A percentile compares a stretch with the other conserved stretches of the same genome.
phyloP scores from a whole-genome alignment of 192 early-diverging fungal species.

The Coemansia furcata region DNA sequence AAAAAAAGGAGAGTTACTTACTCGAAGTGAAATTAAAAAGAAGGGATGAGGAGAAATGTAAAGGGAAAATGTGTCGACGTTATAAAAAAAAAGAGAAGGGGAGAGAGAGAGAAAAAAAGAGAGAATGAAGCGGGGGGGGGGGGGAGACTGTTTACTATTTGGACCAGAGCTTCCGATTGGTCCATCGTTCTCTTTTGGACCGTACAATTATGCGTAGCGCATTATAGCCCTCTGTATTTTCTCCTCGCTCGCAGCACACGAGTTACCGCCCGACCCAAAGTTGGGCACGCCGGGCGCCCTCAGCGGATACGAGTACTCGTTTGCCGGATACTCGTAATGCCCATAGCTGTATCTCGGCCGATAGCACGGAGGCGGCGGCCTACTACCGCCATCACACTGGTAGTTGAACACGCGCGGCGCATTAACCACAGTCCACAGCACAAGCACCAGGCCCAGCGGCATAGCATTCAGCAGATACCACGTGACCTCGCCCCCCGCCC shows the following conservation, averaged over 20 bases:
- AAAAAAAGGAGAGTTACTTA: not conserved
- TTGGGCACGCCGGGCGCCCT: not conserved
- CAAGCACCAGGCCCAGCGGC: conserved; percentile 30
- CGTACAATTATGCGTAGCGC: conserved; percentile 6
- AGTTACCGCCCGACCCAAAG: not conserved
- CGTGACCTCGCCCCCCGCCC: conserved; percentile 16
- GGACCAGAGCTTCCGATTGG: no score
- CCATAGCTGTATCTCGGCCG: not conserved
- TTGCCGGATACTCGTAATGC: conserved; percentile 21
- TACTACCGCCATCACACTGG: not conserved
- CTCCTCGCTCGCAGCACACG: conserved; percentile 1
- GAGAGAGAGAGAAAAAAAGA: not conserved
- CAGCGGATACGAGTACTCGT: conserved; percentile 16
- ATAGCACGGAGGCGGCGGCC: not conserved
- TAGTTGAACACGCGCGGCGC: conserved; percentile 18
- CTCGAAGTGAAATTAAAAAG: not conserved
- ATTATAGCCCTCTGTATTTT: conserved; percentile 24
- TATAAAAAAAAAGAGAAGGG: not conserved
- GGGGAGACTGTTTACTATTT: not conserved
- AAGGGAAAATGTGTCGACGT: not conserved
- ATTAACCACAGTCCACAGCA: conserved; percentile 27
- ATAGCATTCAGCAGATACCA: conserved; percentile 39
- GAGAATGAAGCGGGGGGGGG: not conserved
- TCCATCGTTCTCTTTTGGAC: not conserved
- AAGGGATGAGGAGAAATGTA: not conserved